Evolutionary conservation across 441 rosid genomes (phyloP), one percentile per base, ranked within the genome.

Genomic region (Populus hybrid): DNA sequence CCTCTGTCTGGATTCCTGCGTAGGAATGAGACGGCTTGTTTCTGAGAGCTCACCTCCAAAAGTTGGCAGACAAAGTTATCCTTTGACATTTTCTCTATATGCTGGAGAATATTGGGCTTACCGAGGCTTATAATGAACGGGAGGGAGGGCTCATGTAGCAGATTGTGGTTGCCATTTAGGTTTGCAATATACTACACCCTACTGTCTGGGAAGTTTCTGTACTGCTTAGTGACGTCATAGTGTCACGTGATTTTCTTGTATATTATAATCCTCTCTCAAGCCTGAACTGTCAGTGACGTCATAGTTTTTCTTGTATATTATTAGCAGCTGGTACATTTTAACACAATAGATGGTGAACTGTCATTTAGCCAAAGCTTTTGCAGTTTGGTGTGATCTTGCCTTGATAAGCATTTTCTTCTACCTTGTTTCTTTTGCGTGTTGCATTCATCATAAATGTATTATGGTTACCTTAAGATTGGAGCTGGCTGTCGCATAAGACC

Each of bases 1-100:
- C 96, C 72, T 92, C 94, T 46, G 76, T 80, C 66, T 88, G 91
- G 93, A 84, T 86, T 69, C 90, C 94, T 71, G 83, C 78, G 2
- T 70, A 78, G 40, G 76, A 72, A 30, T 67, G 64, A 59, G 57
- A 46, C 57, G n/a, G 57, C 57, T 50, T 16, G 20, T 50, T 46
- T 16, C 57, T 16, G 57, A 50, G 57, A 50, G 57, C 57, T 50
- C 57, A 50, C 18, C 57, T 50, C 20, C 18, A 16, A 50, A 50
- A 50, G 57, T 50, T 50, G 20, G 57, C 57, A 1, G 57, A 16
- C 57, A 50, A 50, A 50, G 57, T 50, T 1, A 14, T 50, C 57
- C 57, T 5, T 46, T 6, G 57, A 46, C 20, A 14, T 46, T 14
- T 46, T 46, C 20, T 46, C 1, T 16, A 46, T 5, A 4, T 1